A percentile compares a stretch with the other conserved stretches of the same genome.
Evolutionary conservation across 345 rosid genomes (phyloP).

Genomic region (Eucalyptus paniculata): DNA sequence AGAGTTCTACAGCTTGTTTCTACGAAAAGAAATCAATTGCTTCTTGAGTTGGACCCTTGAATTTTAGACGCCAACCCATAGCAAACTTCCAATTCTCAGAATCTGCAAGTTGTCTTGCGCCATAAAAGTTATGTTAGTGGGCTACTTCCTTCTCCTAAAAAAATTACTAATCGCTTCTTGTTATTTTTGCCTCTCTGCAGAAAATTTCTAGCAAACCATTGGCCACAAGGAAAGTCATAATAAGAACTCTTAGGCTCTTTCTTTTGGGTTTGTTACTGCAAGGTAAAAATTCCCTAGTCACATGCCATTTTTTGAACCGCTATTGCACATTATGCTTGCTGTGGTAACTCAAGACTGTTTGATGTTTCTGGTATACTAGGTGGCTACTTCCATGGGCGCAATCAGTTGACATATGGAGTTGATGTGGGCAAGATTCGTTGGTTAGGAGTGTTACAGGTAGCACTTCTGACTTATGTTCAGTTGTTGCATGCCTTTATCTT

Average conservation of each 20-base stretch:
- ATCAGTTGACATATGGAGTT: constrained; percentile 37
- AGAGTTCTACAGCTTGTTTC: background rate
- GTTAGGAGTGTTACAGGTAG: constrained; percentile 55
- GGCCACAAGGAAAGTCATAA: constrained; percentile 31
- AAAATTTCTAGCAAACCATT: constrained; percentile 21
- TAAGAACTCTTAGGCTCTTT: constrained; percentile 33
- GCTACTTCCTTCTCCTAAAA: background rate
- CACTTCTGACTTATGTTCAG: background rate
- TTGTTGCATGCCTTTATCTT: background rate
- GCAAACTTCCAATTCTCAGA: no score
- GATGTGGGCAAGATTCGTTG: constrained; percentile 38
- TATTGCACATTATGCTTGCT: background rate
- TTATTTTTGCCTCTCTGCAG: constrained; percentile 8
- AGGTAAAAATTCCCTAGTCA: constrained; percentile 14
- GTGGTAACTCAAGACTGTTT: background rate
- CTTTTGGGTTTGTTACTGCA: constrained; percentile 40
- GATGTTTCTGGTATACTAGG: constrained; percentile 8
- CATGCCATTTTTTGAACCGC: background rate
- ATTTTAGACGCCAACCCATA: background rate
- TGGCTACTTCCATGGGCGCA: constrained; percentile 52
- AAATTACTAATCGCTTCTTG: background rate
- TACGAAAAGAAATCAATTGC: background rate
- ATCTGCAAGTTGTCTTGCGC: background rate
- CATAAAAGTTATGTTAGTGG: background rate
- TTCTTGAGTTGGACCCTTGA: background rate